These are phyloP conservation scores for Agaricus subrufescens DNA, from an alignment of 768 basidiomycete genomes.

Conservation along the genomic window DNA sequence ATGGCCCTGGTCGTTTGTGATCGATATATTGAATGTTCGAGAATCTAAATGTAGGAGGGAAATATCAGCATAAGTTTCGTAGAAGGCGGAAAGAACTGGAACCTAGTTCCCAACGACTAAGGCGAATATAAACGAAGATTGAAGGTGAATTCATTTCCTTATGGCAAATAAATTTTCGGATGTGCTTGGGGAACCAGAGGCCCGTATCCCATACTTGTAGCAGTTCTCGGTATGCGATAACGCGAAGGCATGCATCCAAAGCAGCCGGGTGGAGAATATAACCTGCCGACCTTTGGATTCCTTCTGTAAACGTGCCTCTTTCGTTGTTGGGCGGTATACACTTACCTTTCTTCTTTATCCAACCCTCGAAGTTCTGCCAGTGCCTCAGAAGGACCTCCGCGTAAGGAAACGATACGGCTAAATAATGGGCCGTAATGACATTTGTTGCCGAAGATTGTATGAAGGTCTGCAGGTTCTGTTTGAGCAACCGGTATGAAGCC, in stretches of 20 bases:
- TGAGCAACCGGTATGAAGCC: too few species aligned
- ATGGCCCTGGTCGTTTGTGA: not conserved
- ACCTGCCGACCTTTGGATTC: slow-evolving; percentile 13
- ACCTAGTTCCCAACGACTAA: slow-evolving; percentile 1
- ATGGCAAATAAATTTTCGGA: not conserved
- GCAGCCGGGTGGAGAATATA: slow-evolving; percentile 31
- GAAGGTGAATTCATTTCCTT: not conserved
- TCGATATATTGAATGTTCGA: not conserved
- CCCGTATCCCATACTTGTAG: slow-evolving; percentile 22
- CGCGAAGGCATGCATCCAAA: slow-evolving; percentile 32
- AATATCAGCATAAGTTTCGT: not conserved
- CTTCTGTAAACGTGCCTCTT: not conserved
- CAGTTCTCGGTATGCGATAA: slow-evolving; percentile 23
- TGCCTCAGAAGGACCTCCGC: not conserved
- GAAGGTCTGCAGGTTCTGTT: not conserved
- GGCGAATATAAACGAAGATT: not conserved
- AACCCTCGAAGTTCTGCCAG: not conserved
- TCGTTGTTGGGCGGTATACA: not conserved
- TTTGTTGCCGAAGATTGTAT: not conserved
- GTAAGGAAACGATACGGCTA: not conserved
- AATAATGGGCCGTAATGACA: not conserved
- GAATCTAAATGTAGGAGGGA: not conserved
- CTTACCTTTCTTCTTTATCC: not conserved
- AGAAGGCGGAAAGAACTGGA: not conserved
- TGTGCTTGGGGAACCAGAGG: slow-evolving; percentile 19